A percentile compares a stretch with the other conserved stretches of the same genome.
Evolutionary conservation across 139 green algal genomes (phyloP).

Genomic region (Tetratostichococcus sp.): DNA sequence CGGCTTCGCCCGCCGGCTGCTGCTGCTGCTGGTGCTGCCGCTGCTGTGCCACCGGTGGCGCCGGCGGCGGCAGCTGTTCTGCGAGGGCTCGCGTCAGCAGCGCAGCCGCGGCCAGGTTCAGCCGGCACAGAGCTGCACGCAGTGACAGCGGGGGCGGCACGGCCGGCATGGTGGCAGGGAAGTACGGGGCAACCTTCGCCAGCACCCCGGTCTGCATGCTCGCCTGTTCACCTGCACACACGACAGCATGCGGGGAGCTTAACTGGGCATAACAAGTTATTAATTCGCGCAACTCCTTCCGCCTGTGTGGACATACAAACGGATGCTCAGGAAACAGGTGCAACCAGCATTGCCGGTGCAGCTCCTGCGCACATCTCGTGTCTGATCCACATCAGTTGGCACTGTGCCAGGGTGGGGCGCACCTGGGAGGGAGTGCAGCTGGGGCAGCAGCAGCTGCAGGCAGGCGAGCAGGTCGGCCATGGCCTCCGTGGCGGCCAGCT

Average conservation of each 20-base stretch:
- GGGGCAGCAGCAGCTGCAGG: constrained; percentile 24
- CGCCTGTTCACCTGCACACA: background rate
- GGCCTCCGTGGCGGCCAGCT: constrained; percentile 25
- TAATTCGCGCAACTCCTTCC: too few species aligned
- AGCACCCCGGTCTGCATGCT: constrained; percentile 6
- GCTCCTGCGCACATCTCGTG: too few species aligned
- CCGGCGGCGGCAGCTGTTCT: background rate
- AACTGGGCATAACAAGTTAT: too few species aligned
- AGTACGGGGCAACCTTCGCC: constrained; percentile 24
- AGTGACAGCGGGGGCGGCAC: constrained; percentile 12
- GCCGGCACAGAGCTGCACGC: constrained; percentile 34
- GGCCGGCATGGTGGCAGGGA: constrained; percentile 29
- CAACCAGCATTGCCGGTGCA: too few species aligned
- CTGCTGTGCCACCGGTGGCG: background rate
- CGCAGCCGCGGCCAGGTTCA: constrained; percentile 48
- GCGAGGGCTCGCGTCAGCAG: constrained; percentile 43
- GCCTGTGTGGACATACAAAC: too few species aligned
- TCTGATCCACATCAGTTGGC: too few species aligned
- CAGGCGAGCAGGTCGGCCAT: constrained; percentile 20
- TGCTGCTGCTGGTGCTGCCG: background rate
- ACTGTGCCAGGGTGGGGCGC: too few species aligned
- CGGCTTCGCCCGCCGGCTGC: background rate
- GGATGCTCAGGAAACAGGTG: too few species aligned
- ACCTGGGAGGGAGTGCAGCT: background rate
- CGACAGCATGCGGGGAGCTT: too few species aligned